These are phyloP conservation scores for Keithomyces neogunnii DNA, from an alignment of 2,329 filamentous ascomycete species.

Conservation along the genomic window DNA sequence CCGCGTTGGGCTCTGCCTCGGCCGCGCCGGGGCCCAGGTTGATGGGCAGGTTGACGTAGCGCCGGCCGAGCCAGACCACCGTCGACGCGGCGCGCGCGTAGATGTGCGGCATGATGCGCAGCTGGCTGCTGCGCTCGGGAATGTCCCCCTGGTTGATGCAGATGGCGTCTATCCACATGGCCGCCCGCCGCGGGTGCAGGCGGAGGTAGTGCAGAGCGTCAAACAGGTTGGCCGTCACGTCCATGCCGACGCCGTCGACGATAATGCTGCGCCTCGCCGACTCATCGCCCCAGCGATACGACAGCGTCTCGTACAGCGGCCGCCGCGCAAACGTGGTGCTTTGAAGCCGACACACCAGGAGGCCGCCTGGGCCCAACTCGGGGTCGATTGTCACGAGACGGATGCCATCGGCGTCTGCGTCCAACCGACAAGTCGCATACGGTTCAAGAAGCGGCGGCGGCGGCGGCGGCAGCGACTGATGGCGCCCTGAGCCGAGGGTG, in stretches of 20 bases:
- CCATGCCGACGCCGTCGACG: slow-evolving; percentile 4
- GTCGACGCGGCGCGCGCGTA: slow-evolving; percentile 10
- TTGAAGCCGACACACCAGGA: slow-evolving; percentile 3
- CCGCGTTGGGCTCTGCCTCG: background rate
- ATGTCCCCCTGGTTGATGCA: slow-evolving; percentile 12
- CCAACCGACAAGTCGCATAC: slow-evolving; percentile 4
- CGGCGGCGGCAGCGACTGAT: too few species aligned
- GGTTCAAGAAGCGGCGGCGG: background rate
- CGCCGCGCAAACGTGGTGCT: slow-evolving; percentile 7
- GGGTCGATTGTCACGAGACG: slow-evolving; percentile 7
- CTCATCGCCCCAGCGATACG: slow-evolving; percentile 13
- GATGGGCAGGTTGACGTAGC: slow-evolving; percentile 2
- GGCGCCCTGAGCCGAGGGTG: too few species aligned
- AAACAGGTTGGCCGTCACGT: slow-evolving; percentile 11
- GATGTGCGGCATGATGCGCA: slow-evolving; percentile 15
- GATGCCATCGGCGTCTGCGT: slow-evolving; percentile 6
- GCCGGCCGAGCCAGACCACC: slow-evolving; percentile 12
- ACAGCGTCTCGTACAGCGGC: slow-evolving; percentile 11
- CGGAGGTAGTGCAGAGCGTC: slow-evolving; percentile 9
- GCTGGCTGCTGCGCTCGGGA: slow-evolving; percentile 10
- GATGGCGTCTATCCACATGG: slow-evolving; percentile 14
- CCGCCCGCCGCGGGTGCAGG: background rate
- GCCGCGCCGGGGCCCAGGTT: background rate
- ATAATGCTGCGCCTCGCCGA: slow-evolving; percentile 5
- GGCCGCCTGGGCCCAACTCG: slow-evolving; percentile 1